Conservation (phyloP, 2,329 filamentous ascomycete genomes). For the Calonectria hawksworthii region DNA sequence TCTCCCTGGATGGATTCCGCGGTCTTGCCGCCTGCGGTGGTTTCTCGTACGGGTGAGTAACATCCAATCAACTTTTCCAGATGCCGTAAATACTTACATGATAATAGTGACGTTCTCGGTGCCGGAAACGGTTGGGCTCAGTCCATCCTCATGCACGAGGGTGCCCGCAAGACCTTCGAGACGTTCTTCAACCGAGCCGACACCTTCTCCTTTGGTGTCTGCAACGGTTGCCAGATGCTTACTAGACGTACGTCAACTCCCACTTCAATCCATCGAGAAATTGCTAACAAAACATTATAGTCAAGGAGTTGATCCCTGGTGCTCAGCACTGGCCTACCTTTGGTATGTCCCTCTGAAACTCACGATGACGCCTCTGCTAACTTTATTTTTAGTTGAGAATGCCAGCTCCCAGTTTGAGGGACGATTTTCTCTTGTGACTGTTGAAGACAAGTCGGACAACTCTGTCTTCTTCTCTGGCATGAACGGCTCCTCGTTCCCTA, state of each 20-base stretch:
- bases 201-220: conserved; percentile 94
- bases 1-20: conserved; percentile 85
- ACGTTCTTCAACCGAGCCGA: conserved; percentile 89
- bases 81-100: conserved; percentile 16
- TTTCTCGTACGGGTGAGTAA: conserved; percentile 84
- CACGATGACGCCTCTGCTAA: conserved; percentile 7
- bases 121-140: conserved; percentile 98
- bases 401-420: conserved; percentile 56
- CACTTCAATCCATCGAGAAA: background rate
- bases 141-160: conserved; percentile 88
- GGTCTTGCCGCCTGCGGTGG: conserved; percentile 96
- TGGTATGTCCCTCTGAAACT: conserved; percentile 38
- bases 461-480: conserved; percentile 46
- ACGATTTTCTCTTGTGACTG: conserved; percentile 45
- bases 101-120: conserved; percentile 73
- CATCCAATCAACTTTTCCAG: background rate
- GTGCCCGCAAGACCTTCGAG: conserved; percentile 81
- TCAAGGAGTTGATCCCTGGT: conserved; percentile 46
- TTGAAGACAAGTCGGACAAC: conserved; percentile 42
- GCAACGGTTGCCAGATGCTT: conserved; percentile 98
- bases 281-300: conserved; percentile 23
- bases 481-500: conserved; percentile 44
- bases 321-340: conserved; percentile 71
- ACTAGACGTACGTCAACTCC: conserved; percentile 63
- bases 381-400: conserved; percentile 72